A percentile compares a stretch with the other conserved stretches of the same genome.
These are phyloP conservation scores for Eucalyptus urophylla DNA, from an alignment of 345 rosid species.

Conservation along the genomic window DNA sequence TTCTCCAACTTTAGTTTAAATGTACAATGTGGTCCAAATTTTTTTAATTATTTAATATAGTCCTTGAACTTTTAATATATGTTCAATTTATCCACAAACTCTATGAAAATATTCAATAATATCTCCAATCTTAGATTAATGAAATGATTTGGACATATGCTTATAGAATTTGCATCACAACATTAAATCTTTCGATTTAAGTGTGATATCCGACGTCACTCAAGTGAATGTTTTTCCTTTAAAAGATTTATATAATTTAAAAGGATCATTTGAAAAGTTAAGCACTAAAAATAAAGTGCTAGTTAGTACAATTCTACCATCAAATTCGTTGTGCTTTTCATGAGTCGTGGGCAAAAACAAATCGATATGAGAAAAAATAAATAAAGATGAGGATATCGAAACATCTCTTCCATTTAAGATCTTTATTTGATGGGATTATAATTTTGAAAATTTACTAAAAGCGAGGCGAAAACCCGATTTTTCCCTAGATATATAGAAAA, in stretches of 20 bases:
- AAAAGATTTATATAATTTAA: not conserved
- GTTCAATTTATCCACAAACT: too few relatives aligned
- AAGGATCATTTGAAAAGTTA: not conserved
- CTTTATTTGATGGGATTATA: not conserved
- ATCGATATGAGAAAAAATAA: not conserved
- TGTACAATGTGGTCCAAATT: fast-evolving
- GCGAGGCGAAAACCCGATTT: not conserved
- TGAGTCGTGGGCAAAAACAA: not conserved
- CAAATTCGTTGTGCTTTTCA: not conserved
- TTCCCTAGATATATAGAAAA: not conserved
- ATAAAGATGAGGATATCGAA: too few relatives aligned
- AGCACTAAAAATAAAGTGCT: not conserved
- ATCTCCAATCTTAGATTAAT: too few relatives aligned
- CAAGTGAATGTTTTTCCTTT: not conserved
- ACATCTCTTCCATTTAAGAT: not conserved
- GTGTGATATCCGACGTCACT: not conserved
- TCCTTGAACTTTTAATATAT: too few relatives aligned
- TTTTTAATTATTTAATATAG: too few relatives aligned
- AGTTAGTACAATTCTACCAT: not conserved
- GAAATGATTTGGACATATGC: not conserved
- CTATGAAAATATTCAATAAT: too few relatives aligned
- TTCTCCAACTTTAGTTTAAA: too few relatives aligned
- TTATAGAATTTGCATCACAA: not conserved
- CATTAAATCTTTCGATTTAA: not conserved
- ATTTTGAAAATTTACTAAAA: not conserved